Evolutionary conservation across 2,329 filamentous ascomycete species (phyloP), one percentile per base, ranked within the genome.

Genomic region (Incumbomyces delicatus): DNA sequence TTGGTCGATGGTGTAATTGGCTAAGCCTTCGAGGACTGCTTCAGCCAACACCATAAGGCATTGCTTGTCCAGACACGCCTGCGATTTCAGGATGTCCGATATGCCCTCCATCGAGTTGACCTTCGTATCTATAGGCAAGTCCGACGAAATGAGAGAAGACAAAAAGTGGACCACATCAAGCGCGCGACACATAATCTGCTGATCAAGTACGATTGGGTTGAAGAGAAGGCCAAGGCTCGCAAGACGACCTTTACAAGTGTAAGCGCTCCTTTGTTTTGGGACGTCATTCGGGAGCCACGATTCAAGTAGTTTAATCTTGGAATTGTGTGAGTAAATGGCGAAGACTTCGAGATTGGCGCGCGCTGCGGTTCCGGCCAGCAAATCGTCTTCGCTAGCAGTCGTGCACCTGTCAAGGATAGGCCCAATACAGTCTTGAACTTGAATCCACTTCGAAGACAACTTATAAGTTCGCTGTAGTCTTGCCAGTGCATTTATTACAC

Each of bases 1-100:
- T 12, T 89, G 82, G 54, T 87, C 90, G 2, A 87, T 89, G 0
- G 87, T 94, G 60, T 96, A 96, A 61, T 98, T 89, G 54, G 90
- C 83, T 22, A 98, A 66, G 32, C 68, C 69, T 1, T 47, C 46
- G 2, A 63, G 47, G 18, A 70, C 54, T 43, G 61, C 57, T 6
- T 52, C 52, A 12, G 35, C 22, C 20, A 41, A 32, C 32, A 50
- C 59, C 35, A 61, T 67, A 66, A 56, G 50, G 61, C 61, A 50
- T 14, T 30, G 17, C 10, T 36, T 5, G 8, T 41, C 34, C 6
- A 17, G 13, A 17, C 8, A 29, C 13, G 3, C 22, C n/a, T 20
- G 27, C 16, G 42, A 45, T 11, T 17, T 18, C 12, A 40, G 16
- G 12, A 46, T 35, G 6, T 22, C 17, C 12, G 34, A 31, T 17